Conservation (phyloP, 208 protist genomes). For the Leishmania lainsoni region DNA sequence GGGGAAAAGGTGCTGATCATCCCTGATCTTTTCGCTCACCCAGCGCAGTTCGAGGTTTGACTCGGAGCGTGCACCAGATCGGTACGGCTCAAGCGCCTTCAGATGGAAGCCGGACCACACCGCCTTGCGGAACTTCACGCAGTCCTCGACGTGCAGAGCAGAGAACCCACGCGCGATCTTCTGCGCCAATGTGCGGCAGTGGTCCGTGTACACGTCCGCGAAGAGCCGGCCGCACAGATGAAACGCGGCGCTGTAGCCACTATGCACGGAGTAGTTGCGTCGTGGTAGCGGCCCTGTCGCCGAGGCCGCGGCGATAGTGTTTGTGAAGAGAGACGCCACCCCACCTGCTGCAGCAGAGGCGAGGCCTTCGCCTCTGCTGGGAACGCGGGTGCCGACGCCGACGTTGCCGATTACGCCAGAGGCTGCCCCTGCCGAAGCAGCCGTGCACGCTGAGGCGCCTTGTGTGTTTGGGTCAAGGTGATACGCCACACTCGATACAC, state of each 20-base stretch:
- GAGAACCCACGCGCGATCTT: constrained; percentile 28
- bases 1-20: constrained; percentile 69
- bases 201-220: constrained; percentile 24
- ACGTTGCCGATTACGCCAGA: not conserved
- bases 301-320: constrained; percentile 7
- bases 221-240: constrained; percentile 37
- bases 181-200: constrained; percentile 28
- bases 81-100: constrained; percentile 27
- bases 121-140: constrained; percentile 32
- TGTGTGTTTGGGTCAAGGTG: constrained; percentile 25
- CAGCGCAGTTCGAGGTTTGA: constrained; percentile 44
- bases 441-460: not conserved
- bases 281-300: constrained; percentile 7
- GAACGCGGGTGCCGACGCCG: not conserved
- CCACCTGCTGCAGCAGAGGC: constrained; percentile 18
- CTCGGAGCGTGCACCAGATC: constrained; percentile 31
- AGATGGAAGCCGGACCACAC: constrained; percentile 38
- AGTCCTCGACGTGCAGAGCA: constrained; percentile 34
- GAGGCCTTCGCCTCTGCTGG: not conserved
- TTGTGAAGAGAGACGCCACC: constrained; percentile 24
- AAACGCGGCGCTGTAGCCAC: constrained; percentile 43
- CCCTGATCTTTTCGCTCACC: constrained; percentile 47
- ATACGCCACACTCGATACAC: constrained; percentile 38
- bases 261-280: constrained; percentile 29
- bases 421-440: not conserved